These are phyloP conservation scores for Geotrichum bryndzae DNA, from an alignment of 1,139 yeast genomes.

Conservation along the genomic window DNA sequence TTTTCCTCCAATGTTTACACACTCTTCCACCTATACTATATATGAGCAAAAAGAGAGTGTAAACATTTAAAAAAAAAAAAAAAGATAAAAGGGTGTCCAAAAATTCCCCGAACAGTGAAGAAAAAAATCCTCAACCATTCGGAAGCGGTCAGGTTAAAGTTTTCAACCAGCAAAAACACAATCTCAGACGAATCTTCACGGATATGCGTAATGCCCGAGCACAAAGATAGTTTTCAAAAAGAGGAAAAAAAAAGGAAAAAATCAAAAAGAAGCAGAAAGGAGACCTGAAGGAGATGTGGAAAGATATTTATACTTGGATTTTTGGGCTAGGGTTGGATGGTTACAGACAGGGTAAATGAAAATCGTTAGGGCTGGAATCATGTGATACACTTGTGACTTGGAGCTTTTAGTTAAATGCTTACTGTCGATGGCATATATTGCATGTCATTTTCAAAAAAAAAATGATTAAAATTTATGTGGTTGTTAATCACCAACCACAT, in stretches of 20 bases:
- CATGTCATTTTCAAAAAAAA: too few relatives aligned
- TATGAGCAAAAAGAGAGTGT: too few relatives aligned
- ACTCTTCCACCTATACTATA: too few relatives aligned
- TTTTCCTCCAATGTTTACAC: too few relatives aligned
- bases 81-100: neutral
- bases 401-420: too few relatives aligned
- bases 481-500: too few relatives aligned
- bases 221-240: constrained; percentile 59
- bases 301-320: neutral
- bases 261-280: constrained; percentile 1
- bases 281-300: neutral
- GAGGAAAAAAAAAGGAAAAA: constrained; percentile 39
- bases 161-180: constrained; percentile 99
- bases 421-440: too few relatives aligned
- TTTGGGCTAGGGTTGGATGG: neutral
- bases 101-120: constrained; percentile 1
- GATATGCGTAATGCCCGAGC: constrained; percentile 99
- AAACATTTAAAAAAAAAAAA: too few relatives aligned
- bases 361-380: too few relatives aligned
- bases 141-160: constrained; percentile 99
- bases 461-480: too few relatives aligned
- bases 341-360: too few relatives aligned
- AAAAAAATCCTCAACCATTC: constrained; percentile 39
- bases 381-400: too few relatives aligned
- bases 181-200: constrained; percentile 99